These are phyloP conservation scores for Xylaria bambusicola DNA, from an alignment of 495 filamentous ascomycete species.

Conservation along the genomic window DNA sequence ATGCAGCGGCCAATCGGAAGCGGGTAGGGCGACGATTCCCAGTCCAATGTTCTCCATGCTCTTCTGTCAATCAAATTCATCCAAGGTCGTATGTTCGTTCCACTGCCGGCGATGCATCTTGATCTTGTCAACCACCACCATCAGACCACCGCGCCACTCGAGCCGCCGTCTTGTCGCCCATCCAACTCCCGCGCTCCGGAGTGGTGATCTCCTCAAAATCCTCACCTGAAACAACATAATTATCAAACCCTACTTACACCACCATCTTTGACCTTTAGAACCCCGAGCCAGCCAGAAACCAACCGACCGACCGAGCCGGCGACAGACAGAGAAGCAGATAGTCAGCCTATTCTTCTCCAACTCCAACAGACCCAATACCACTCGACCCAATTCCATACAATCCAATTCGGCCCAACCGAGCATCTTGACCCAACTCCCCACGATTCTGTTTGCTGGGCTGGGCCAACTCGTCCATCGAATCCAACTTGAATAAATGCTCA, in stretches of 20 bases:
- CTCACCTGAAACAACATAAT: constrained; percentile 24
- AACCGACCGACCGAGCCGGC: too few relatives aligned
- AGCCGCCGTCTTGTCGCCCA: constrained; percentile 10
- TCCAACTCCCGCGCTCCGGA: constrained; percentile 9
- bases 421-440: not conserved
- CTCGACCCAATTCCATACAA: not conserved
- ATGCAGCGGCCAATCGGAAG: constrained; percentile 2
- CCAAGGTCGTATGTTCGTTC: constrained; percentile 15
- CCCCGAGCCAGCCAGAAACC: too few relatives aligned
- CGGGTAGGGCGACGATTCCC: constrained; percentile 1
- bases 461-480: not conserved
- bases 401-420: not conserved
- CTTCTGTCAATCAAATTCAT: constrained; percentile 7
- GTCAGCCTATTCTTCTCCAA: too few relatives aligned
- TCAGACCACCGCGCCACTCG: constrained; percentile 16
- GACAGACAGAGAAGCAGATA: too few relatives aligned
- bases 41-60: too few relatives aligned
- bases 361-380: too few relatives aligned
- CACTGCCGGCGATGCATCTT: not conserved
- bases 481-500: not conserved
- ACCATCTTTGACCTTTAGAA: not conserved
- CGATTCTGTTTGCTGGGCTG: not conserved
- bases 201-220: constrained; percentile 25
- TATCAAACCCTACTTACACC: too few relatives aligned
- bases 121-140: not conserved